Percentiles rank a stretch among this genome's conserved stretches.
Evolutionary conservation across 257 asterid genomes (phyloP).

Genomic region (Fraxinus cuspidata): DNA sequence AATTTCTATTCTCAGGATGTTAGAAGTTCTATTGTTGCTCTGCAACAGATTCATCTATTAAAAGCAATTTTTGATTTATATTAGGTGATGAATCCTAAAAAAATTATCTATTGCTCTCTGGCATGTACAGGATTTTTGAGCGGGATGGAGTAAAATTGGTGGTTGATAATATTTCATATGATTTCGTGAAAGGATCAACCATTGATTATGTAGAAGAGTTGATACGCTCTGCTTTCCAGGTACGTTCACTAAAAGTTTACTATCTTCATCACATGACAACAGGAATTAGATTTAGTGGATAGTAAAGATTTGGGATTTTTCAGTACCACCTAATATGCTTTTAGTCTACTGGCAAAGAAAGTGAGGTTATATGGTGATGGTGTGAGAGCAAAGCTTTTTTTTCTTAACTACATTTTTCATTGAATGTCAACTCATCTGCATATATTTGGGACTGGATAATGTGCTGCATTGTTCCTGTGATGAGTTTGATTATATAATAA

Average conservation of each 20-base stretch:
- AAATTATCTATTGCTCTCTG: conserved; percentile 10
- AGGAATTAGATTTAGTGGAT: too few relatives aligned
- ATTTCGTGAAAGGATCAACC: conserved; percentile 88
- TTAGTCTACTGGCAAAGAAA: too few relatives aligned
- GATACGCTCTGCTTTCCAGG: conserved; percentile 97
- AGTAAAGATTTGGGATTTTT: too few relatives aligned
- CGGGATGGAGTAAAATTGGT: conserved; percentile 87
- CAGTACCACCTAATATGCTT: too few relatives aligned
- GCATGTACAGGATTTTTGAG: conserved; percentile 72
- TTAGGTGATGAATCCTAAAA: conserved; percentile 13
- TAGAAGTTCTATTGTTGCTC: neutral
- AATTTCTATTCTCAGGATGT: conserved; percentile 15
- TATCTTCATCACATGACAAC: neutral
- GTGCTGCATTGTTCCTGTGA: too few relatives aligned
- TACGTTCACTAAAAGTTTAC: conserved; percentile 28
- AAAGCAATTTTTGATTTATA: neutral
- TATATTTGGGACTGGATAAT: too few relatives aligned
- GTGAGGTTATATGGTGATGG: too few relatives aligned
- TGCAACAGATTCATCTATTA: neutral
- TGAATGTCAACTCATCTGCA: too few relatives aligned
- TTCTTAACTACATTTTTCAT: too few relatives aligned
- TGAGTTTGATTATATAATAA: too few relatives aligned
- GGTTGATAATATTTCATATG: conserved; percentile 80
- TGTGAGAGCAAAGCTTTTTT: too few relatives aligned
- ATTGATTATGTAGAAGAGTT: conserved; percentile 94